phyloP scores from a whole-genome alignment of 768 basidiomycete genomes.

The Kondoa malvinella region DNA sequence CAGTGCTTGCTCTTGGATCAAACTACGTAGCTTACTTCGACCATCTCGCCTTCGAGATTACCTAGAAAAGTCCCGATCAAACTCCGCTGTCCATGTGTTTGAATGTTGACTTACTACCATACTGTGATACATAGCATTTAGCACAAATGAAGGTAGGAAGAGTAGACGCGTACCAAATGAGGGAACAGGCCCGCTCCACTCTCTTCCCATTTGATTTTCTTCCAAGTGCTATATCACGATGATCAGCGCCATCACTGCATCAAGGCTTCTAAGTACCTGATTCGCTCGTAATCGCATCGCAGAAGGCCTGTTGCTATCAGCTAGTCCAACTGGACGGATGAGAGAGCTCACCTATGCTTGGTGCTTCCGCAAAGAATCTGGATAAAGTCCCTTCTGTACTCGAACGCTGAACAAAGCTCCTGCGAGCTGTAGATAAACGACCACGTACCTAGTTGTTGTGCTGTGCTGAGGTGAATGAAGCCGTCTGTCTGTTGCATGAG shows the following conservation, averaged over 20 bases:
- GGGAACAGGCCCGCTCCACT: not conserved
- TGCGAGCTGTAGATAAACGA: not conserved
- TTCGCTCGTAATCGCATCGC: not conserved
- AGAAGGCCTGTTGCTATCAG: not conserved
- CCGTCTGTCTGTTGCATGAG: not conserved
- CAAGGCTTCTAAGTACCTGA: not conserved
- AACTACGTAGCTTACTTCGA: not conserved
- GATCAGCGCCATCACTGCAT: not conserved
- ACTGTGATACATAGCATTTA: not conserved
- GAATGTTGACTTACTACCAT: not conserved
- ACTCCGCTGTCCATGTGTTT: not conserved
- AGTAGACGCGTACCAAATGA: not conserved
- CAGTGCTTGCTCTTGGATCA: too few relatives aligned
- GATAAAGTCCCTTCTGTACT: not conserved
- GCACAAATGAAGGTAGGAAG: not conserved
- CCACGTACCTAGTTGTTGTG: not conserved
- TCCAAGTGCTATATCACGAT: not conserved
- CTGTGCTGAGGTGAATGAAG: constrained; percentile 1
- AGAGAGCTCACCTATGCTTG: not conserved
- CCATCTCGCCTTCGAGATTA: not conserved
- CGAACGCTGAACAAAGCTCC: not conserved
- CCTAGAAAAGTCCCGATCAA: not conserved
- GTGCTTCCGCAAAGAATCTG: not conserved
- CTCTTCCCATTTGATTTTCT: not conserved
- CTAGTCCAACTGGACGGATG: not conserved